Conservation (phyloP, 2,329 filamentous ascomycete species). For the Neoscytalidium dimidiatum region DNA sequence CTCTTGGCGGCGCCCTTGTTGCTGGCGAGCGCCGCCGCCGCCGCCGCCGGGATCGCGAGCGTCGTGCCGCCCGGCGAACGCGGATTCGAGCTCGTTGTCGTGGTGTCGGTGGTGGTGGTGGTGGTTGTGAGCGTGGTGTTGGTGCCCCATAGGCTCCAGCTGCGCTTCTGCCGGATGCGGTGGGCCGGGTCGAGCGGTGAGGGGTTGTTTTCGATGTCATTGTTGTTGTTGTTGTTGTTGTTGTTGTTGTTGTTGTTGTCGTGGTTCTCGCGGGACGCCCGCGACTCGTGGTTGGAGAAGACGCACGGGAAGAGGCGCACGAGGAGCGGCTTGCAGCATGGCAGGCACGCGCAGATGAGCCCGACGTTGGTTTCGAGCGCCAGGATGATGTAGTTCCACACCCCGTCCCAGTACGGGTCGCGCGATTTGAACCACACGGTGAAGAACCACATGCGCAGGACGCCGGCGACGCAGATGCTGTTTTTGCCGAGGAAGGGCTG, state of each 20-base stretch:
- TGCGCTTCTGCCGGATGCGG: background rate
- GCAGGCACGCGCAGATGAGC: conserved; percentile 36
- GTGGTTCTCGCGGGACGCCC: background rate
- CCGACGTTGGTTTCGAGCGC: conserved; percentile 32
- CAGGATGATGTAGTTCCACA: conserved; percentile 30
- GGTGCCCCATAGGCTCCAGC: background rate
- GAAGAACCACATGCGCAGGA: conserved; percentile 33
- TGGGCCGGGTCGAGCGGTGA: background rate
- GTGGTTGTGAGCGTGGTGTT: background rate
- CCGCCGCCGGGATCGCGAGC: background rate
- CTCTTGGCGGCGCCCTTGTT: background rate
- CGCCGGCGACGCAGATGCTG: conserved; percentile 36
- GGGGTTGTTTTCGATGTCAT: background rate
- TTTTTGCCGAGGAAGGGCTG: background rate
- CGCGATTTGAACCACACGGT: conserved; percentile 29
- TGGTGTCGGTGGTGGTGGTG: background rate
- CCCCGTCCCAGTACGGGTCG: conserved; percentile 34
- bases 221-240: background rate
- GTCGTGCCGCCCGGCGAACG: background rate
- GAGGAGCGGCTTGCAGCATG: conserved; percentile 35
- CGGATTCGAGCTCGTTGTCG: background rate
- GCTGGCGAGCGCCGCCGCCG: background rate
- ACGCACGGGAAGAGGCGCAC: conserved; percentile 50
- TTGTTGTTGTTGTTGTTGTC: no score
- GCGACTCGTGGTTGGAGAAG: conserved; percentile 1